Base-by-base conservation (phyloP, 768 basidiomycete species). In the Tephrocybe sp. region DNA sequence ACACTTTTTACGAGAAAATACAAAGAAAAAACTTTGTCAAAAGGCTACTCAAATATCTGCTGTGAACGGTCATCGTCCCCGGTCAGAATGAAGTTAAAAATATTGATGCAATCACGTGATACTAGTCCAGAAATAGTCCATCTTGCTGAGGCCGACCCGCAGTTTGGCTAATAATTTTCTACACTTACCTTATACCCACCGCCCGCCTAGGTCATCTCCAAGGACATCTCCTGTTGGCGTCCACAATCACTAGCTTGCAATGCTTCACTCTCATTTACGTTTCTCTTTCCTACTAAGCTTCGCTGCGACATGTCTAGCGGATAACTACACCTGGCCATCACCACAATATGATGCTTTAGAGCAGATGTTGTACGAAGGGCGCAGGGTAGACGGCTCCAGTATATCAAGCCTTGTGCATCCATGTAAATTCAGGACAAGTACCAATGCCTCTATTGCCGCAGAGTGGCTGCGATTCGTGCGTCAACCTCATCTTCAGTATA, bases 391-490 rank as follows among this genome's bases (percentile, higher is more conserved):
- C 41, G 68, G 68, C 1, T 67, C 67, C n/a, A 65, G 60, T 41
- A 45, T 65, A 50, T 60, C 64, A 1, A 54, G 65, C n/a, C 52
- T 70, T 22, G 66, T 66, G 1, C 60, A 59, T 23, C 65, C 63
- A 5, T 69, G 65, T 46, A 63, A 56, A 44, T 59, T 57, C 30
- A 63, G 66, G 35, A 54, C 55, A 30, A 57, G 57, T 16, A 66
- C 63, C 26, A 60, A 62, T 32, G 62, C 69, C 16, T 70, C 68
- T 5, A 65, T 72, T 40, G 63, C 67, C 19, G 73, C 72, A 10
- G 68, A 72, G 58, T 73, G 72, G 73, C 52, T 73, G 17, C 70
- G 72, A 11, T 64, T 73, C 40, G 73, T 73, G 44, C 13, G 70
- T 52, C 1, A 19, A 22, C 4, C 38, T 12, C 22, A 6, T 30